Conservation (phyloP, 2,329 filamentous ascomycete genomes). For the Aspergillus fumigatiaffinis region DNA sequence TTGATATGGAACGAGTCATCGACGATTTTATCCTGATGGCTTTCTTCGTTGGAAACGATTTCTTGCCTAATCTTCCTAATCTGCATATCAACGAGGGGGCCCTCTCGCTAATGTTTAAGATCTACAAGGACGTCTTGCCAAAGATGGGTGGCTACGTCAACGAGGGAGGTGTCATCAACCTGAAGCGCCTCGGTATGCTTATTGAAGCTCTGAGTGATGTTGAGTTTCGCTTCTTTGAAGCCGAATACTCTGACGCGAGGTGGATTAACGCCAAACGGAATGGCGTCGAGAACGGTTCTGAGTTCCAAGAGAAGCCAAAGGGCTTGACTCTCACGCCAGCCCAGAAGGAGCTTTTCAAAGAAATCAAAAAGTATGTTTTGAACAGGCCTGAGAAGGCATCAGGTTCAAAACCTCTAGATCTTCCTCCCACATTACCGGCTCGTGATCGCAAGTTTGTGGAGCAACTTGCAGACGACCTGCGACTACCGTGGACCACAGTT, state of each 20-base stretch:
- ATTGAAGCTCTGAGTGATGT: conserved; percentile 82
- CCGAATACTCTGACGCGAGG: conserved; percentile 78
- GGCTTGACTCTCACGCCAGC: conserved; percentile 71
- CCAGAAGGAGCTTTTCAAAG: conserved; percentile 78
- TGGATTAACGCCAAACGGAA: conserved; percentile 89
- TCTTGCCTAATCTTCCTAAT: conserved; percentile 92
- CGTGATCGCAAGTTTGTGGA: conserved; percentile 91
- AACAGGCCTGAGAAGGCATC: conserved; percentile 56
- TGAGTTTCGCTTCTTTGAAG: conserved; percentile 89
- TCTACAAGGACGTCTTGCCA: conserved; percentile 88
- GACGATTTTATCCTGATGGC: conserved; percentile 99
- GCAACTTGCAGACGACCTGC: conserved; percentile 69
- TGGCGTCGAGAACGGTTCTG: conserved; percentile 63
- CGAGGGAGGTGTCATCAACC: conserved; percentile 86
- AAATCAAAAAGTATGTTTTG: conserved; percentile 77
- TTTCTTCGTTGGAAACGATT: conserved; percentile 99
- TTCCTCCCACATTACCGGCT: conserved; percentile 69
- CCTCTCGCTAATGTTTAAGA: conserved; percentile 91
- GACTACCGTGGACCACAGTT: conserved; percentile 62
- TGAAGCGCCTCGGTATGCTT: conserved; percentile 71
- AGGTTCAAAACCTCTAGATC: conserved; percentile 58
- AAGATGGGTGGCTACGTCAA: conserved; percentile 93
- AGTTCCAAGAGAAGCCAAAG: conserved; percentile 52
- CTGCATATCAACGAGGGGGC: conserved; percentile 98
- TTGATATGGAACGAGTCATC: conserved; percentile 93